Conservation (phyloP, 306 rosid species). For the Trifolium fragiferum region DNA sequence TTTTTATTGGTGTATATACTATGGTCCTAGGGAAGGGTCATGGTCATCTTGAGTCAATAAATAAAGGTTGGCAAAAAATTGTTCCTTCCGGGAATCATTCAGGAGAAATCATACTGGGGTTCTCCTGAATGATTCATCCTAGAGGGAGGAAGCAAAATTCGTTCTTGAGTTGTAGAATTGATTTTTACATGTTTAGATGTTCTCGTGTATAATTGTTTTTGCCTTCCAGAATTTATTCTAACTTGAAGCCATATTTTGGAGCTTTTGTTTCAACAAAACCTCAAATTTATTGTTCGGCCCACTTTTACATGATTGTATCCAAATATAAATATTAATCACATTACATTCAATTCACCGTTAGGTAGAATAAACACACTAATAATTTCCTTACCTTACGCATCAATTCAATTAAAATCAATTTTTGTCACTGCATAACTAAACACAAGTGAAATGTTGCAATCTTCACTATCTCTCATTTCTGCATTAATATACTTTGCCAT, state of each 20-base stretch:
- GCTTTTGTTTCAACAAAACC: too few species aligned
- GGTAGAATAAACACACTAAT: not conserved
- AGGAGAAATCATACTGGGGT: too few species aligned
- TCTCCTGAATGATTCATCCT: too few species aligned
- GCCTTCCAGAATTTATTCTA: not conserved
- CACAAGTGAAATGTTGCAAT: slow-evolving; percentile 12
- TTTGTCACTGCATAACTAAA: not conserved
- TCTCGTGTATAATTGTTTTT: not conserved
- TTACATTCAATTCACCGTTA: not conserved
- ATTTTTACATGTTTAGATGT: not conserved
- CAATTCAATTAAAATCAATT: not conserved
- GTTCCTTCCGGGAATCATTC: too few species aligned
- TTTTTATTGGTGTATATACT: too few species aligned
- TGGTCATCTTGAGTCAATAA: too few species aligned
- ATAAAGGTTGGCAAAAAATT: too few species aligned
- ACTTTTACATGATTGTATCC: not conserved
- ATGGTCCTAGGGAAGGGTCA: too few species aligned
- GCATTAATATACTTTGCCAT: not conserved
- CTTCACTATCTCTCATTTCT: slow-evolving; percentile 2
- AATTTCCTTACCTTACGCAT: too few species aligned
- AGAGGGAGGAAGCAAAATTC: not conserved
- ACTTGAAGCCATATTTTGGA: not conserved
- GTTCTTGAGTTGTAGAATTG: not conserved
- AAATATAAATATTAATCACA: not conserved
- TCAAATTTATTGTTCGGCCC: too few species aligned